Evolutionary conservation across 768 basidiomycete species (phyloP), one percentile per base, ranked within the genome.

Genomic region (Boletus vinaceobasis): DNA sequence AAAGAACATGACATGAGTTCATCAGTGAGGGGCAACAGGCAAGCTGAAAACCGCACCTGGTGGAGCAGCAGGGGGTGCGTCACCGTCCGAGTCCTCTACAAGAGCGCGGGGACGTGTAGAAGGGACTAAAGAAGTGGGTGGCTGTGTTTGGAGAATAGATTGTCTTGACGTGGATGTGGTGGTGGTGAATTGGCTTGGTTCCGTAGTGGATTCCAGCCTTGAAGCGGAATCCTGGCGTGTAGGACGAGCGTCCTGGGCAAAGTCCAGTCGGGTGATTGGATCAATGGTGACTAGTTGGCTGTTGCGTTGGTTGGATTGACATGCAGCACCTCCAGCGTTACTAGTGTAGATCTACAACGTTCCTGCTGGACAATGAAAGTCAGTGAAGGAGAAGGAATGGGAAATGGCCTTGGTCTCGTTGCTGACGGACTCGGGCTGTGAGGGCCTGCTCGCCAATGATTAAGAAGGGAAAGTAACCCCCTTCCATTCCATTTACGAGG

Each of bases 31-130:
- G 39, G 38, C 2, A 15, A 37, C n/a, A 9, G 43, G 32, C 4
- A n/a, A 31, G 48, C 29, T 17, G 21, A 36, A 48, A 49, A 36
- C 13, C 55, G 54, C 51, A 73, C 70, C 71, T 58, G 67, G 57
- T 43, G 53, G 55, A 42, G 51, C 39, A 53, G 69, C 37, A 51
- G 54, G 61, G 56, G 63, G 35, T 42, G 57, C 36, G 67, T 71
- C 63, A 66, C 67, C 70, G 72, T 70, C 66, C 63, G 62, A 74
- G 68, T 80, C 79, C 74, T 87, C 85, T 70, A 82, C 78, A 67
- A 84, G 79, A 60, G 80, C 76, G 73, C 84, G 75, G 44, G 79
- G 72, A 70, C 86, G 84, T 57, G 83, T 84, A 60, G 83, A 74
- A 59, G 87, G 87, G 62, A 89, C 75, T 65, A 85, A 75, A 71